phyloP scores from a whole-genome alignment of 345 rosid genomes.

The Arabis alpina region DNA sequence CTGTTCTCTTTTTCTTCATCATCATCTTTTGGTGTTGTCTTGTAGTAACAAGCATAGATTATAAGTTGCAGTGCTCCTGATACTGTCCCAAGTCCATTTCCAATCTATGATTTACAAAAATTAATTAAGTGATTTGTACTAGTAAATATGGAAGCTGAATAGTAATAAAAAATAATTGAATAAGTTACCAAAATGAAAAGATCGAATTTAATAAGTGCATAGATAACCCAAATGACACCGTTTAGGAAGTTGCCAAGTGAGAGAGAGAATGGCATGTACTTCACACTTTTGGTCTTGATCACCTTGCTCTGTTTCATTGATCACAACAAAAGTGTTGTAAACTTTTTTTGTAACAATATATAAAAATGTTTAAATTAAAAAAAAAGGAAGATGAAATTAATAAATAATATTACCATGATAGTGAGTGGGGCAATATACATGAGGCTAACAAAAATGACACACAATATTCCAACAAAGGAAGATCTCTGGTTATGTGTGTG shows the following conservation, averaged over 20 bases:
- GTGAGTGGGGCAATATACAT: constrained; percentile 70
- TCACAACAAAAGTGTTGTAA: not conserved
- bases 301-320: constrained; percentile 47
- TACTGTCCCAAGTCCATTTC: constrained; percentile 67
- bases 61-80: constrained; percentile 54
- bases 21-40: constrained; percentile 45
- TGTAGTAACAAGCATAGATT: constrained; percentile 56
- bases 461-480: constrained; percentile 43
- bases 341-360: not conserved
- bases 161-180: not conserved
- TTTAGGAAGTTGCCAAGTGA: constrained; percentile 55
- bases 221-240: constrained; percentile 50
- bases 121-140: too few species aligned
- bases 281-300: constrained; percentile 57
- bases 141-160: not conserved
- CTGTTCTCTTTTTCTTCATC: constrained; percentile 30
- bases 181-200: constrained; percentile 52
- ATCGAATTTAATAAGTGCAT: constrained; percentile 54
- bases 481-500: constrained; percentile 45
- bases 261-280: constrained; percentile 63
- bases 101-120: constrained; percentile 43
- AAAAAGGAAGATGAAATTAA: not conserved
- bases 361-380: not conserved
- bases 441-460: constrained; percentile 44
- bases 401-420: constrained; percentile 51